phyloP scores from a whole-genome alignment of 768 basidiomycete genomes.

The Serendipita sp. region DNA sequence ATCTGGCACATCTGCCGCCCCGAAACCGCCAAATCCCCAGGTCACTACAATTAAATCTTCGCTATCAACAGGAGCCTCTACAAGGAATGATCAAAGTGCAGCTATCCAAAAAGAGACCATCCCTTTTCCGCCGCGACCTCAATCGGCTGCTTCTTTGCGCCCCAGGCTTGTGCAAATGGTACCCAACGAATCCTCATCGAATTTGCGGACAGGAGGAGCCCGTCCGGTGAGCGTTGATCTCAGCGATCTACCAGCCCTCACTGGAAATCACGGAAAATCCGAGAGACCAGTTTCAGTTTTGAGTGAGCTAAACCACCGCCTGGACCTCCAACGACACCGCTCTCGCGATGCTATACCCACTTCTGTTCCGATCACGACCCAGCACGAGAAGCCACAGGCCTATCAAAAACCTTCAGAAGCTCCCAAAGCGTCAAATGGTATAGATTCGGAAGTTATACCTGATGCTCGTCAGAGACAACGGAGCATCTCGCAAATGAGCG shows the following conservation, averaged over 20 bases:
- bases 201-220: neutral
- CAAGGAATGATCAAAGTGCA: too few relatives aligned
- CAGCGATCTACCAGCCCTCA: neutral
- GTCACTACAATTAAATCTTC: too few relatives aligned
- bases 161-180: neutral
- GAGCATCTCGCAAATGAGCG: neutral
- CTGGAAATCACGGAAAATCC: neutral
- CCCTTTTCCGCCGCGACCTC: neutral
- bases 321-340: neutral
- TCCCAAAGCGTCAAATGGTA: neutral
- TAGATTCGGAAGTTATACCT: neutral
- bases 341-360: neutral
- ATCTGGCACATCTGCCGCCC: neutral
- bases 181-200: neutral
- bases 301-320: neutral
- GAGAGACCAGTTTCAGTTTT: neutral
- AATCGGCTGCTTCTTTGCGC: neutral
- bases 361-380: neutral
- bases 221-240: neutral
- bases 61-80: too few relatives aligned
- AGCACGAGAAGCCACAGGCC: neutral
- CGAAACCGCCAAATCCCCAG: too few relatives aligned
- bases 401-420: neutral
- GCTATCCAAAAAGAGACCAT: too few relatives aligned
- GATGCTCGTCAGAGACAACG: neutral